Conservation (phyloP, 2,329 filamentous ascomycete species). For the Mollisia scopiformis region DNA sequence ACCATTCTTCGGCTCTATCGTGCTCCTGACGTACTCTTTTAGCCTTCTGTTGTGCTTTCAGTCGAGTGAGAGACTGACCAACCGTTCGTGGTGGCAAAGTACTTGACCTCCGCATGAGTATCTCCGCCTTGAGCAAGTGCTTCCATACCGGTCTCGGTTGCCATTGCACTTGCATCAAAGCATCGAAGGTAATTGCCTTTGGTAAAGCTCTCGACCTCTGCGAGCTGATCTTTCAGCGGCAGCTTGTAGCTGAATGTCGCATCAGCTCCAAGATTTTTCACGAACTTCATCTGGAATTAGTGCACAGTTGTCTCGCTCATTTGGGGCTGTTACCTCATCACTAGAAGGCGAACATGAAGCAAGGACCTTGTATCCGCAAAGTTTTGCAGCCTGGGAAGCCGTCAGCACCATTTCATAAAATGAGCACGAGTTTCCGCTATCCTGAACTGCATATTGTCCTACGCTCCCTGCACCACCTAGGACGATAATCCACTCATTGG, state of each 20-base stretch:
- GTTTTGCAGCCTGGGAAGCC: conserved; percentile 35
- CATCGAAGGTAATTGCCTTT: conserved; percentile 39
- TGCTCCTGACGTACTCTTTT: conserved; percentile 14
- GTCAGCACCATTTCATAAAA: neutral
- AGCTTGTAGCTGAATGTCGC: conserved; percentile 39
- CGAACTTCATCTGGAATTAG: conserved; percentile 26
- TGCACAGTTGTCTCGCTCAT: too few relatives aligned
- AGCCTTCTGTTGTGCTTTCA: neutral
- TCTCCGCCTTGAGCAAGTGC: conserved; percentile 31
- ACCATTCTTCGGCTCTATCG: conserved; percentile 18
- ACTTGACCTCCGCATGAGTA: conserved; percentile 33
- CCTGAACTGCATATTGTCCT: conserved; percentile 40
- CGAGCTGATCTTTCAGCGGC: conserved; percentile 36
- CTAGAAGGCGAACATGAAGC: conserved; percentile 41
- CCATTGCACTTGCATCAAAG: conserved; percentile 38
- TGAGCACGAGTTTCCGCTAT: neutral
- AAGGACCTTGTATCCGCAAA: conserved; percentile 42
- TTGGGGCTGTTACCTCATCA: conserved; percentile 11
- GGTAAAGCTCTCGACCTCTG: conserved; percentile 37
- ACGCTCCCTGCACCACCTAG: conserved; percentile 41
- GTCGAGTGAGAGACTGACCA: conserved; percentile 33
- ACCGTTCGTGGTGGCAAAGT: conserved; percentile 39
- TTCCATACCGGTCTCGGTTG: conserved; percentile 35
- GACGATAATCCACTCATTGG: conserved; percentile 42
- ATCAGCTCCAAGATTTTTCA: conserved; percentile 36